Evolutionary conservation across 768 basidiomycete species (phyloP).

Genomic region (Mycena amicta): DNA sequence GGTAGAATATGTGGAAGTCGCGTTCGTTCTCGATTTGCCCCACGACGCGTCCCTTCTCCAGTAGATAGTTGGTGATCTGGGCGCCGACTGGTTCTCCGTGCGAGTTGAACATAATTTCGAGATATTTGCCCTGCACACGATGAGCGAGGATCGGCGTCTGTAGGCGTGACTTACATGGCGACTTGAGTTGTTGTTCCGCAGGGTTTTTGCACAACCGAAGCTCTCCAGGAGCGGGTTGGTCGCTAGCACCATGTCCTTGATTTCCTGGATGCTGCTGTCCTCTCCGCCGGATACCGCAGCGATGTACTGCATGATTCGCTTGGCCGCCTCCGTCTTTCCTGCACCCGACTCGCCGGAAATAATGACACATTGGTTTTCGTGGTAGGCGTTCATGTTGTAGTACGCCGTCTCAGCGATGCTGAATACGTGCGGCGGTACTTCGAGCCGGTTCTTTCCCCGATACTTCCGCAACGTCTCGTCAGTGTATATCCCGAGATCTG

Average conservation of each 20-base stretch:
- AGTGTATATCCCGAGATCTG: conserved; percentile 98
- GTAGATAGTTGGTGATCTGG: conserved; percentile 96
- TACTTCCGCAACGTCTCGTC: conserved; percentile 84
- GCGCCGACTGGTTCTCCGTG: conserved; percentile 94
- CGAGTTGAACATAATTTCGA: conserved; percentile 98
- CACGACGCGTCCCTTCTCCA: conserved; percentile 96
- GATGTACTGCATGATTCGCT: conserved; percentile 99
- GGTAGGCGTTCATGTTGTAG: conserved; percentile 99
- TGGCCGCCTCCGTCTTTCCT: conserved; percentile 98
- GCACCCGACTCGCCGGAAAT: conserved; percentile 99
- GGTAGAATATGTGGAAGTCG: conserved; percentile 99
- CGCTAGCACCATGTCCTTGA: conserved; percentile 99
- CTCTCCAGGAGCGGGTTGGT: conserved; percentile 97
- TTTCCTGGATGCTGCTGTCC: conserved; percentile 91
- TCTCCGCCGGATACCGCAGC: conserved; percentile 91
- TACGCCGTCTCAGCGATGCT: conserved; percentile 95
- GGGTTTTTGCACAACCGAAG: conserved; percentile 98
- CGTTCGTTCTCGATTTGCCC: conserved; percentile 96
- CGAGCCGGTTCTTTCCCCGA: conserved; percentile 95
- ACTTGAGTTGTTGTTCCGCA: conserved; percentile 98
- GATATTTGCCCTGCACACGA: conserved; percentile 83
- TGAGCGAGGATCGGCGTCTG: conserved; percentile 20
- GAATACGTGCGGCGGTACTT: conserved; percentile 98
- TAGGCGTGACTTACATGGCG: conserved; percentile 74
- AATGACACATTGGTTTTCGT: conserved; percentile 99